Conservation (phyloP, 164 flowering plant genomes). For the Vitis rotundifolia region DNA sequence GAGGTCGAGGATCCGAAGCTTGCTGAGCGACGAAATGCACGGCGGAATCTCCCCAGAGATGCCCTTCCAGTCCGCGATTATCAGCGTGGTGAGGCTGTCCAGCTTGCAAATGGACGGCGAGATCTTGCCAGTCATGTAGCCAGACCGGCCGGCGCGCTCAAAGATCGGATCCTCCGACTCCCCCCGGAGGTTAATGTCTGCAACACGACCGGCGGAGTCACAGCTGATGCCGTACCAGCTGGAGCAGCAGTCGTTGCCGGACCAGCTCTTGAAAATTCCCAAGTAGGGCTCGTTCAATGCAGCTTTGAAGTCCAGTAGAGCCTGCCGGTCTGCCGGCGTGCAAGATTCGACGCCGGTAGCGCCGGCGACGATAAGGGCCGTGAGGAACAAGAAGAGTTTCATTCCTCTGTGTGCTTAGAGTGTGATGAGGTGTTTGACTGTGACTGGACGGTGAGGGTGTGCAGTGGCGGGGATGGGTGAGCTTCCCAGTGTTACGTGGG, state of each 20-base stretch:
- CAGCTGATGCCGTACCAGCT: constrained; percentile 63
- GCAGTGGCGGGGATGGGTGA: too few relatives aligned
- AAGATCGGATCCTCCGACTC: constrained; percentile 61
- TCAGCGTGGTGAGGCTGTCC: constrained; percentile 34
- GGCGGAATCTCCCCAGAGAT: constrained; percentile 55
- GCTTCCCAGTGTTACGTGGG: too few relatives aligned
- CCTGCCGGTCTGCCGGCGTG: constrained; percentile 43
- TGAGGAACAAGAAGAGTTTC: neutral
- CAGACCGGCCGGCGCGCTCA: constrained; percentile 42
- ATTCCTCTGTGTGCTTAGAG: too few relatives aligned
- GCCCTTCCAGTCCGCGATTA: constrained; percentile 66
- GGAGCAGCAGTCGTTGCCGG: constrained; percentile 46
- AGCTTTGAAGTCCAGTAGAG: constrained; percentile 41
- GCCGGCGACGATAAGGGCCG: constrained; percentile 7
- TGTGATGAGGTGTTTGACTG: too few relatives aligned
- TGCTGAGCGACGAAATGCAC: constrained; percentile 39
- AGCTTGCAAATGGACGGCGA: constrained; percentile 47
- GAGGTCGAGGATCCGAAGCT: constrained; percentile 48
- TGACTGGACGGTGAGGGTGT: too few relatives aligned
- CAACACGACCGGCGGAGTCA: constrained; percentile 50
- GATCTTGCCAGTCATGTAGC: constrained; percentile 61
- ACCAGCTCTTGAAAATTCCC: constrained; percentile 58
- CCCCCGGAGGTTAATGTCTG: constrained; percentile 57
- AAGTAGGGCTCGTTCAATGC: constrained; percentile 49
- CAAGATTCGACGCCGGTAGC: constrained; percentile 27